A percentile compares a stretch with the other conserved stretches of the same genome.
Conservation (phyloP, 2,329 filamentous ascomycete genomes). For the Trichoderma sp. region DNA sequence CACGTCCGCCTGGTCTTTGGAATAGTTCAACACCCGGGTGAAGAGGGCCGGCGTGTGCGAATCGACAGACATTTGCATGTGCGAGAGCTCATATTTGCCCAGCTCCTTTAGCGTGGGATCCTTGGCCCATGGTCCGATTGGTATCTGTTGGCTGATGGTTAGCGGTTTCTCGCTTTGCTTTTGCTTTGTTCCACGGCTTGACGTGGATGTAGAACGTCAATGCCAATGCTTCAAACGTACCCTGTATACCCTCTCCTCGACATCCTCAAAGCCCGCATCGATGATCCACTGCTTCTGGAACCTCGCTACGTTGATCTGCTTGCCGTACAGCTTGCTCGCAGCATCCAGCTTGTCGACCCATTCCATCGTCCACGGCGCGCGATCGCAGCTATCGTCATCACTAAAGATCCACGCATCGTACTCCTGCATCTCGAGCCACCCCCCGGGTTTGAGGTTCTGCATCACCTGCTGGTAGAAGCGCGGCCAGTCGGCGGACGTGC, state of each 20-base stretch:
- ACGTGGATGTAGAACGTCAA: background rate
- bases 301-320: slow-evolving; percentile 38
- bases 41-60: slow-evolving; percentile 42
- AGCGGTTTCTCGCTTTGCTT: background rate
- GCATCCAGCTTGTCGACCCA: slow-evolving; percentile 38
- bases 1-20: slow-evolving; percentile 39
- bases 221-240: slow-evolving; percentile 20
- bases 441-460: slow-evolving; percentile 34
- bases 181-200: background rate
- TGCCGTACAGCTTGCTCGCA: slow-evolving; percentile 37
- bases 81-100: slow-evolving; percentile 35
- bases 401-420: slow-evolving; percentile 39
- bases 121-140: slow-evolving; percentile 39
- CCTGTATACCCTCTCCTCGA: slow-evolving; percentile 30
- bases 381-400: slow-evolving; percentile 37
- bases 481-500: slow-evolving; percentile 33
- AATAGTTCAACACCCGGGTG: slow-evolving; percentile 37
- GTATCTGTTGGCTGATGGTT: slow-evolving; percentile 30
- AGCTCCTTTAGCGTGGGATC: slow-evolving; percentile 37
- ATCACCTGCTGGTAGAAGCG: slow-evolving; percentile 32
- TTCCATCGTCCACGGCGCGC: slow-evolving; percentile 38
- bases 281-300: slow-evolving; percentile 38
- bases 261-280: slow-evolving; percentile 38
- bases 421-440: slow-evolving; percentile 40
- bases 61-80: slow-evolving; percentile 44